Evolutionary conservation across 208 protist species (phyloP), one percentile per base, ranked within the genome.

Genomic region (Porcisia deanei): DNA sequence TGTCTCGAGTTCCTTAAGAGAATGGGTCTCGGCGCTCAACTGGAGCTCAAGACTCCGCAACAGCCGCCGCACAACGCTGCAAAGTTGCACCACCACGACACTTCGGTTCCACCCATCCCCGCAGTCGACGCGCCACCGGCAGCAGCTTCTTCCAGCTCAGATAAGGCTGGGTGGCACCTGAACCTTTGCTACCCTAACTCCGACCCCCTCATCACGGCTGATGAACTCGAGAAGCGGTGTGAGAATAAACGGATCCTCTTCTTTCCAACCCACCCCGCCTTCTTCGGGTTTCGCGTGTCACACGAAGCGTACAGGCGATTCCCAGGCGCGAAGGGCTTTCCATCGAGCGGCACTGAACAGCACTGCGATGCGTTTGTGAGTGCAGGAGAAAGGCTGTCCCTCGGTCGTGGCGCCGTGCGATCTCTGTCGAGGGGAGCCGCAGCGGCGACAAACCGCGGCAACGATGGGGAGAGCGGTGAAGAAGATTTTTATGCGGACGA

Each of bases 241-340:
- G 63, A 63, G 22, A 84, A 82, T 69, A 92, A 94, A 73, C 73
- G 73, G 2, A 69, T 66, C 2, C 79, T 96, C n/a, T 89, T 90
- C 81, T 80, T 93, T 53, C 92, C 90, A 14, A 89, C 88, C 43
- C 41, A 85, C 25, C 83, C 85, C 1, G 84, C 85, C 47, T 94
- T 89, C 75, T 88, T 96, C 79, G 88, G 88, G 10, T 93, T 96
- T 73, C 82, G 71, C 10, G 89, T 94, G 4, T 93, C 88, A 85
- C 67, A 80, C 22, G 75, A 76, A 22, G 88, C 90, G 22, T 92
- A 87, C 75, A 68, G 71, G 16, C 61, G 77, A 22, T 94, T 91
- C 63, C 88, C 88, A 1, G 61, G 80, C 68, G 80, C 79, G 25
- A 68, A 73, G 65, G 57, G 58, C 37, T 43, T 77, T 60, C 71